Percentiles rank a stretch among this genome's conserved stretches.
Conservation (phyloP, 2,329 filamentous ascomycete species). For the Fusarium zealandicum region DNA sequence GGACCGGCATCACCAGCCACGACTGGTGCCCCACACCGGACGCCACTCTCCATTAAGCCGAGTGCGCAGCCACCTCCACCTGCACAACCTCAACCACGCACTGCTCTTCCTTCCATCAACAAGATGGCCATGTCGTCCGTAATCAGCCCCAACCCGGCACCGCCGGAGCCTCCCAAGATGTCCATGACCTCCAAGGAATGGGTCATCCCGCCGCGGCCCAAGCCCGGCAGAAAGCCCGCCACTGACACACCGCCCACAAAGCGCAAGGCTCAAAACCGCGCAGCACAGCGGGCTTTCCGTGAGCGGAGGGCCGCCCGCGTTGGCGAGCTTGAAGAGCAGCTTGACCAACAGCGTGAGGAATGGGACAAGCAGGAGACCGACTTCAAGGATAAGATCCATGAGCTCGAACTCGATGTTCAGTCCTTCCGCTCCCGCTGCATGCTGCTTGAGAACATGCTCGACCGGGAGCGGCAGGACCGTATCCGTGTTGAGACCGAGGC, state of each 20-base stretch:
- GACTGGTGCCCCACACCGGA: slow-evolving; percentile 36
- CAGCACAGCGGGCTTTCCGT: slow-evolving; percentile 88
- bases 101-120: slow-evolving; percentile 49
- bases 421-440: slow-evolving; percentile 69
- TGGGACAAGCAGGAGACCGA: slow-evolving; percentile 65
- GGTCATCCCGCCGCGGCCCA: slow-evolving; percentile 83
- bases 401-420: slow-evolving; percentile 71
- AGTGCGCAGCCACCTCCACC: slow-evolving; percentile 40
- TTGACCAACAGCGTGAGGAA: slow-evolving; percentile 66
- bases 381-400: slow-evolving; percentile 62
- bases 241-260: slow-evolving; percentile 93
- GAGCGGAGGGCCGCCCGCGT: slow-evolving; percentile 87
- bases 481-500: slow-evolving; percentile 53
- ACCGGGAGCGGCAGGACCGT: slow-evolving; percentile 62
- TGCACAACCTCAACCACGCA: slow-evolving; percentile 43
- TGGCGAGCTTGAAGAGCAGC: slow-evolving; percentile 73
- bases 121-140: slow-evolving; percentile 58
- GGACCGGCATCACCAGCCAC: slow-evolving; percentile 36
- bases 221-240: slow-evolving; percentile 91
- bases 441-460: slow-evolving; percentile 68
- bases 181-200: slow-evolving; percentile 83
- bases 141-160: slow-evolving; percentile 50
- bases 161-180: slow-evolving; percentile 54
- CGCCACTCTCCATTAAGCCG: slow-evolving; percentile 44
- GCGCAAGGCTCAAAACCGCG: slow-evolving; percentile 92